Conservation (phyloP, 148 eudicot species). For the Limonium bicolor region DNA sequence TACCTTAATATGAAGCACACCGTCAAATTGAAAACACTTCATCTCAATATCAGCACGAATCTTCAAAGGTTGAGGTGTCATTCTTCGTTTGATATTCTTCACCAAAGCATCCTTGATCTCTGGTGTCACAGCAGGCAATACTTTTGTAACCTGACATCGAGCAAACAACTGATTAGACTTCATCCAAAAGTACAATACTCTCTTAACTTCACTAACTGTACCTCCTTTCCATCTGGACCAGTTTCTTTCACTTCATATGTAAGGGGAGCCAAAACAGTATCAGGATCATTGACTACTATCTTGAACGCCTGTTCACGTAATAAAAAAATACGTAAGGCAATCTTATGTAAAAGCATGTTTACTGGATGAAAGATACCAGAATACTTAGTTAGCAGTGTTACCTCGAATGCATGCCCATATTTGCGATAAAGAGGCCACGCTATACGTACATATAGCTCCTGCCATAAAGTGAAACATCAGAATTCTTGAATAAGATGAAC, state of each 20-base stretch:
- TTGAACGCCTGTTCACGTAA: slow-evolving; percentile 60
- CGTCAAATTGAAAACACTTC: slow-evolving; percentile 95
- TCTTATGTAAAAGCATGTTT: background rate
- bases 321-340: background rate
- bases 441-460: slow-evolving; percentile 78
- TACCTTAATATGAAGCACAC: slow-evolving; percentile 95
- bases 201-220: slow-evolving; percentile 16
- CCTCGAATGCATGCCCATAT: slow-evolving; percentile 98
- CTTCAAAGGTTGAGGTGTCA: slow-evolving; percentile 98
- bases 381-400: slow-evolving; percentile 8
- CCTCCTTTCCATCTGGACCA: slow-evolving; percentile 90
- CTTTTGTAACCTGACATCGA: slow-evolving; percentile 47
- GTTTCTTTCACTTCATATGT: slow-evolving; percentile 78
- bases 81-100: slow-evolving; percentile 72
- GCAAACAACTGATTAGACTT: background rate
- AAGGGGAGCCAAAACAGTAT: slow-evolving; percentile 62
- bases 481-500: background rate
- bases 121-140: slow-evolving; percentile 70
- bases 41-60: slow-evolving; percentile 97
- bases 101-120: slow-evolving; percentile 81
- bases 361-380: background rate
- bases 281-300: slow-evolving; percentile 68
- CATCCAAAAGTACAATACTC: background rate
- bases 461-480: slow-evolving; percentile 9
- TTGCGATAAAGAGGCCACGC: slow-evolving; percentile 94